Evolutionary conservation across 23 red algal genomes (phyloP).

Genomic region (Gracilariopsis chorda): DNA sequence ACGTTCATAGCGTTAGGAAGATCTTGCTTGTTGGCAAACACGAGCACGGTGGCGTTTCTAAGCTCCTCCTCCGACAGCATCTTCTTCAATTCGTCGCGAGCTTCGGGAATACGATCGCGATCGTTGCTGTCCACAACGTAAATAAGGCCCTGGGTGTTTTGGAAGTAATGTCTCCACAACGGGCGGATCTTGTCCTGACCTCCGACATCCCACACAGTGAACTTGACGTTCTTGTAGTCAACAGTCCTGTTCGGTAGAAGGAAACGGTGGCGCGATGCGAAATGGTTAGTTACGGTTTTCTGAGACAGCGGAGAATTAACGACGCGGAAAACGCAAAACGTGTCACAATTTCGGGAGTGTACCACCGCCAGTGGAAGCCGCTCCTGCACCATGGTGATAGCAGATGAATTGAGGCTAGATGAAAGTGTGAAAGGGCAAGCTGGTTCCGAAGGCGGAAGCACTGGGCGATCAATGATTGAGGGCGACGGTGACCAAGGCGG

Average conservation of each 20-base stretch:
- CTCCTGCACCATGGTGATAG: no score
- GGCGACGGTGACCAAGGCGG: no score
- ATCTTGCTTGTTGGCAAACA: constrained; percentile 99
- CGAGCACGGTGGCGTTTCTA: constrained; percentile 85
- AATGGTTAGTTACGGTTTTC: no score
- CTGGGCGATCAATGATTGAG: no score
- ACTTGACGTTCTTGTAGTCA: constrained; percentile 97
- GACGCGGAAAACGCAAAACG: no score
- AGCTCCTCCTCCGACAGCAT: constrained; percentile 99
- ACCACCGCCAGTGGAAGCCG: no score
- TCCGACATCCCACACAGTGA: constrained; percentile 99
- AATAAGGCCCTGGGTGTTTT: constrained; percentile 98
- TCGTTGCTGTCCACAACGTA: constrained; percentile 99
- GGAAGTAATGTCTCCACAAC: constrained; percentile 97
- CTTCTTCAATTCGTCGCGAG: constrained; percentile 96
- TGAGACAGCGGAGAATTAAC: no score
- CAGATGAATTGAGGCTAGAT: no score
- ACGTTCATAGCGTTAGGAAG: constrained; percentile 87
- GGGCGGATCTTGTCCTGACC: constrained; percentile 98
- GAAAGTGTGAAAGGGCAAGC: no score
- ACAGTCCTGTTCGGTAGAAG: constrained; percentile 70
- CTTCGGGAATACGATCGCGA: constrained; percentile 93
- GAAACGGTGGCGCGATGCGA: no score
- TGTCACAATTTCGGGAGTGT: no score
- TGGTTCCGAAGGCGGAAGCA: no score